These are phyloP conservation scores for Posidonia oceanica DNA, from an alignment of 116 monocot genomes.

Conservation along the genomic window DNA sequence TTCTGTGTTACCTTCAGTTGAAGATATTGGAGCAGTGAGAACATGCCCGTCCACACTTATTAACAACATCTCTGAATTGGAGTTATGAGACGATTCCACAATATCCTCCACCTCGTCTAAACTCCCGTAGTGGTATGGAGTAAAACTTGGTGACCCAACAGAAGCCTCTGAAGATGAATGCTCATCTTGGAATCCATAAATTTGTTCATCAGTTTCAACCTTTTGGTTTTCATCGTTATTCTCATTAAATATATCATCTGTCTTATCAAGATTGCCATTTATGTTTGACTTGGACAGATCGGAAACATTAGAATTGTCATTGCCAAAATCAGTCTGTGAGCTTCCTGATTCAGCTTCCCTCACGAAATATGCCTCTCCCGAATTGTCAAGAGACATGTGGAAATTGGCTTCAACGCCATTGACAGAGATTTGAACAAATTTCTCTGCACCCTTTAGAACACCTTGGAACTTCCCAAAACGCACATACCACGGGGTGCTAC, in stretches of 20 bases:
- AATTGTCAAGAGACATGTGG: constrained; percentile 86
- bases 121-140: constrained; percentile 52
- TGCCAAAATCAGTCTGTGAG: constrained; percentile 11
- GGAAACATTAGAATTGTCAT: constrained; percentile 2
- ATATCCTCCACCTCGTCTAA: constrained; percentile 68
- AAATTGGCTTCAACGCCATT: constrained; percentile 74
- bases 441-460: constrained; percentile 77
- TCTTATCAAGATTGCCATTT: constrained; percentile 13
- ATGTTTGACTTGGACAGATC: constrained; percentile 12
- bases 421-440: constrained; percentile 72
- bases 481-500: constrained; percentile 94
- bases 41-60: constrained; percentile 91
- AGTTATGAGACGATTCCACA: constrained; percentile 47
- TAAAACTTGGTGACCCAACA: constrained; percentile 22
- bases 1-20: constrained; percentile 32
- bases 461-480: constrained; percentile 95
- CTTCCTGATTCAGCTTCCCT: constrained; percentile 44
- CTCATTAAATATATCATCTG: constrained; percentile 6
- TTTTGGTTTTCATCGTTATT: constrained; percentile 11
- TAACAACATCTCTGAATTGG: constrained; percentile 77
- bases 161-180: constrained; percentile 14
- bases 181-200: constrained; percentile 20
- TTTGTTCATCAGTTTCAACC: constrained; percentile 15
- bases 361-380: constrained; percentile 89
- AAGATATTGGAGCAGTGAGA: constrained; percentile 72